These are phyloP conservation scores for Westerdykella aurantiaca DNA, from an alignment of 2,329 filamentous ascomycete species.

Conservation along the genomic window DNA sequence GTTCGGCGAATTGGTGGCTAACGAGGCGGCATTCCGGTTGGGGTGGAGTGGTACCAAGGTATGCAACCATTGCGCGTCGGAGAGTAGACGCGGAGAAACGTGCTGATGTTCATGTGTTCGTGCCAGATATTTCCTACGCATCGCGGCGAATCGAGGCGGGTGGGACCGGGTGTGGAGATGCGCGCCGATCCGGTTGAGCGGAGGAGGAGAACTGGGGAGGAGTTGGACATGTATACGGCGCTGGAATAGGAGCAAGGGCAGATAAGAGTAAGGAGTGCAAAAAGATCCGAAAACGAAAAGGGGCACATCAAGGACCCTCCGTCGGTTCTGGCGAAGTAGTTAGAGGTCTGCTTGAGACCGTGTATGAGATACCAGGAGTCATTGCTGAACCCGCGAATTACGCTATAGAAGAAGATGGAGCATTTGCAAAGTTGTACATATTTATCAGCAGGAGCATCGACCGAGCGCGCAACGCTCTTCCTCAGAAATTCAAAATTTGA, in stretches of 20 bases:
- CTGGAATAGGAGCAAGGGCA: slow-evolving; percentile 50
- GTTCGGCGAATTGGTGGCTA: slow-evolving; percentile 93
- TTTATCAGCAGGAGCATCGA: too few relatives aligned
- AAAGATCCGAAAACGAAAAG: not conserved
- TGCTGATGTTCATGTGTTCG: not conserved
- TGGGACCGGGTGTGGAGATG: slow-evolving; percentile 80
- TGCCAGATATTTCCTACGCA: slow-evolving; percentile 55
- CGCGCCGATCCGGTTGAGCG: slow-evolving; percentile 59
- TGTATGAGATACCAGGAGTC: too few relatives aligned
- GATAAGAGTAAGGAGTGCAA: not conserved
- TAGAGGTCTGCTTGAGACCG: too few relatives aligned
- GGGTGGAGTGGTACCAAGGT: slow-evolving; percentile 96
- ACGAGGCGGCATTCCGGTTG: slow-evolving; percentile 87
- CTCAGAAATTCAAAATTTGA: too few relatives aligned
- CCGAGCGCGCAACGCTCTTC: too few relatives aligned
- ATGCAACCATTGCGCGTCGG: slow-evolving; percentile 24
- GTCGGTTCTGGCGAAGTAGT: too few relatives aligned
- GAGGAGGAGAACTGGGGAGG: slow-evolving; percentile 47
- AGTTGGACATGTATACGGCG: slow-evolving; percentile 61
- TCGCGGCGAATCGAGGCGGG: slow-evolving; percentile 56
- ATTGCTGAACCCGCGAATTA: too few relatives aligned
- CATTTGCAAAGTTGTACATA: too few relatives aligned
- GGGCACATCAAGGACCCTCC: too few relatives aligned
- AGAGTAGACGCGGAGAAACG: not conserved
- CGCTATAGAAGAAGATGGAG: too few relatives aligned